Percentiles rank a stretch among this genome's conserved stretches.
Evolutionary conservation across 108 stramenopile species (phyloP).

Genomic region (Epithemia pelagica): DNA sequence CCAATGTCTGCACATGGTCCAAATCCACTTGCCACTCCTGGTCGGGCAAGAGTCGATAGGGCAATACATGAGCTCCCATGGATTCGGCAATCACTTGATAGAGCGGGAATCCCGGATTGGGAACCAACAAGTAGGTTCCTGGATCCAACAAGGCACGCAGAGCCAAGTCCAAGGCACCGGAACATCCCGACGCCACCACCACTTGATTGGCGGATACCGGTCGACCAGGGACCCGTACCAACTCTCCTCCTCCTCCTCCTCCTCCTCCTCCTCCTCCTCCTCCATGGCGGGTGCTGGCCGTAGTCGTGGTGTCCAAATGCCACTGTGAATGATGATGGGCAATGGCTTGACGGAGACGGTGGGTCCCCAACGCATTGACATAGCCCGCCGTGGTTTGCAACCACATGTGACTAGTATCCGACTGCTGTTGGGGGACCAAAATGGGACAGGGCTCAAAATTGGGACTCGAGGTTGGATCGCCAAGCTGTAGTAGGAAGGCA

Average conservation of each 20-base stretch:
- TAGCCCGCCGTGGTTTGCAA: slow-evolving; percentile 55
- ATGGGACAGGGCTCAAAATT: slow-evolving; percentile 52
- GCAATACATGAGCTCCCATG: slow-evolving; percentile 66
- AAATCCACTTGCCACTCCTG: slow-evolving; percentile 76
- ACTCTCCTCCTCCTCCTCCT: background rate
- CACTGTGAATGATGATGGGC: slow-evolving; percentile 27
- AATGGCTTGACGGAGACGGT: slow-evolving; percentile 68
- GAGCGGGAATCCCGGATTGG: slow-evolving; percentile 86
- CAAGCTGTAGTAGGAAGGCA: slow-evolving; percentile 28
- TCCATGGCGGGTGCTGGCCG: background rate
- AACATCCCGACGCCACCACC: slow-evolving; percentile 85
- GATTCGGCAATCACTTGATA: slow-evolving; percentile 87
- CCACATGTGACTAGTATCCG: slow-evolving; percentile 18
- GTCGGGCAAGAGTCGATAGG: slow-evolving; percentile 72
- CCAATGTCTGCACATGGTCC: background rate
- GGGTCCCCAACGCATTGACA: slow-evolving; percentile 68
- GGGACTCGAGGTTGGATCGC: slow-evolving; percentile 74
- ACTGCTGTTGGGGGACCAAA: slow-evolving; percentile 45
- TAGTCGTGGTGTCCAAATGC: background rate
- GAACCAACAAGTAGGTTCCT: slow-evolving; percentile 73
- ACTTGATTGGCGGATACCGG: slow-evolving; percentile 68
- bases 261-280: too few species aligned
- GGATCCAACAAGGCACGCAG: slow-evolving; percentile 59
- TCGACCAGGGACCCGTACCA: background rate
- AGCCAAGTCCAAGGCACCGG: slow-evolving; percentile 82